phyloP scores from a whole-genome alignment of 1,284 basidiomycete genomes.

The Microbotryum silenes-acaulis region DNA sequence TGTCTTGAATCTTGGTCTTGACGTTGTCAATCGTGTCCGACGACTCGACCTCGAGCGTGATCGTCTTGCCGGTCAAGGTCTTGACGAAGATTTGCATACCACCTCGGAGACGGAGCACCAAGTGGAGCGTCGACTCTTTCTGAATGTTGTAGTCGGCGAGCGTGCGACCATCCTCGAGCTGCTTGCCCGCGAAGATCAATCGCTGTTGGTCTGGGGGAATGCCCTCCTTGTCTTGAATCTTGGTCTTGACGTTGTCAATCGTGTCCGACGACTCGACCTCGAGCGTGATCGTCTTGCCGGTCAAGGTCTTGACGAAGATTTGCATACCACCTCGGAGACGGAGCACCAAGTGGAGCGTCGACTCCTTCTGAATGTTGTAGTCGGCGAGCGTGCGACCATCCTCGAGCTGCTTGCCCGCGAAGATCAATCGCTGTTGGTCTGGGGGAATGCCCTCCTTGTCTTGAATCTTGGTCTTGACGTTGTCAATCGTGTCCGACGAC shows the following conservation, averaged over 20 bases:
- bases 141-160: conserved; percentile 92
- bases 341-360: conserved; percentile 91
- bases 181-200: conserved; percentile 85
- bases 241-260: conserved; percentile 57
- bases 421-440: conserved; percentile 89
- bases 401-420: conserved; percentile 88
- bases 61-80: conserved; percentile 94
- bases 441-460: conserved; percentile 51
- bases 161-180: conserved; percentile 91
- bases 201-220: conserved; percentile 83
- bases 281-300: conserved; percentile 95
- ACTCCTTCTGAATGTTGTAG: conserved; percentile 99
- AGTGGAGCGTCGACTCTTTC: conserved; percentile 90
- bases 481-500: conserved; percentile 54
- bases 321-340: conserved; percentile 88
- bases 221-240: conserved; percentile 43
- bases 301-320: conserved; percentile 53
- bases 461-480: conserved; percentile 47
- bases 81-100: conserved; percentile 93
- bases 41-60: conserved; percentile 83
- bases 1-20: conserved; percentile 51
- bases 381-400: conserved; percentile 87
- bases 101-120: conserved; percentile 78
- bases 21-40: conserved; percentile 68
- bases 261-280: conserved; percentile 84